These are phyloP conservation scores for Mycena leptocephala DNA, from an alignment of 768 basidiomycete species.

Conservation along the genomic window DNA sequence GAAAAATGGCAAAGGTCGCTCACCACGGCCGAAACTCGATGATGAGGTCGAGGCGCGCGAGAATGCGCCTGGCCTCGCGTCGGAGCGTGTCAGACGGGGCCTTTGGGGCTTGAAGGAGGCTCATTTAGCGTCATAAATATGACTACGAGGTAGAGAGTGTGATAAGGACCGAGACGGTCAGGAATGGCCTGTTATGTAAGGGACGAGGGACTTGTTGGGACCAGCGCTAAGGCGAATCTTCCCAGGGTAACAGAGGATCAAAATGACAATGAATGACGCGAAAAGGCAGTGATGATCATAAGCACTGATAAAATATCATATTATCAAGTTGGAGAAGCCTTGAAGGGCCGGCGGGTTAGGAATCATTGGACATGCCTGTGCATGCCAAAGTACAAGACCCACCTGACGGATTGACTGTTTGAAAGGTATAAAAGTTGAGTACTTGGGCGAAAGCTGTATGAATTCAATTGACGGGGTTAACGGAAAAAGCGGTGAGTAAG, in stretches of 20 bases:
- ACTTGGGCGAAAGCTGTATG: too few species aligned
- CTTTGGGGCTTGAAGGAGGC: conserved; percentile 50
- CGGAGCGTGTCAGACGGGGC: conserved; percentile 56
- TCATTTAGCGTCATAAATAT: conserved; percentile 37
- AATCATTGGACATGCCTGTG: too few species aligned
- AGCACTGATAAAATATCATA: conserved; percentile 18
- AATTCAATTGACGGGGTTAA: too few species aligned
- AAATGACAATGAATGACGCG: conserved; percentile 15
- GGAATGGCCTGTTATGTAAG: conserved; percentile 24
- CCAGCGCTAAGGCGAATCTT: neutral
- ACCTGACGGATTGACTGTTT: too few species aligned
- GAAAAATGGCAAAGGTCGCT: neutral
- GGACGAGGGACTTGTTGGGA: too few species aligned
- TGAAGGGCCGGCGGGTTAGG: too few species aligned
- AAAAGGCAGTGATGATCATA: conserved; percentile 15
- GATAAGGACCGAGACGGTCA: conserved; percentile 34
- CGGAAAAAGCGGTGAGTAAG: too few species aligned
- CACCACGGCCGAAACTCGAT: conserved; percentile 53
- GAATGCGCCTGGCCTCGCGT: conserved; percentile 53
- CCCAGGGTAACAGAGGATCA: neutral
- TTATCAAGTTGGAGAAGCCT: too few species aligned
- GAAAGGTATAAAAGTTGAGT: too few species aligned
- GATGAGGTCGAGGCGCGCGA: conserved; percentile 57
- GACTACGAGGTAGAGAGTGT: conserved; percentile 28
- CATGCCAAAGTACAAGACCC: too few species aligned